Evolutionary conservation across 768 basidiomycete species (phyloP), one percentile per base, ranked within the genome.

Genomic region (Mycena sanguinolenta): DNA sequence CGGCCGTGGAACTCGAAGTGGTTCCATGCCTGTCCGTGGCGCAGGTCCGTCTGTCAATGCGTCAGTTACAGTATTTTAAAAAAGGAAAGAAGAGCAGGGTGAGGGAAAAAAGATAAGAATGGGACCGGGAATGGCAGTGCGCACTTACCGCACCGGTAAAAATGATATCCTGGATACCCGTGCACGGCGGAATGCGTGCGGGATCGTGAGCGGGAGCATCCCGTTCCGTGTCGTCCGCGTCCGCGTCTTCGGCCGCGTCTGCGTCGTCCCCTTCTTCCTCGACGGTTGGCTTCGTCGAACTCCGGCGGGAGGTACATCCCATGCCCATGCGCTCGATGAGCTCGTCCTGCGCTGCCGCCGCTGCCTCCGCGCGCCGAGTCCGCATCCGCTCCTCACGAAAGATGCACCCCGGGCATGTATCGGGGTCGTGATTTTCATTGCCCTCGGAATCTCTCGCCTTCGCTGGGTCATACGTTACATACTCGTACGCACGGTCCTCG

Each of bases 111-210:
- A 42, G 14, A 42, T 13, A 14, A 19, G 21, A 32, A 32, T 55
- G 28, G 16, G 8, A 68, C 49, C 5, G 25, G n/a, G 19, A 39
- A 36, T 19, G 58, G 32, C 8, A 62, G 73, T 49, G 27, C 4
- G 4, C 14, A 72, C 80, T 65, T 32, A 90, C 90, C 79, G 86
- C 84, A 62, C 91, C 92, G 16, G 86, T 87, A 70, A 93, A 77
- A 34, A 92, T 81, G 54, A 90, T 86, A 72, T 93, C 92, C 63
- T 79, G 79, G 6, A 92, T 83, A 1, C 92, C 91, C 36, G 81
- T 76, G 63, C 92, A 93, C 4, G 65, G 44, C 39, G 72, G 61
- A 53, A 59, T 58, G 14, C 73, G 16, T 19, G 72, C 57, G 44
- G 74, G 75, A 46, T 75, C 66, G 49, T 71, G 70, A 1, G 70